phyloP scores from a whole-genome alignment of 2,329 filamentous ascomycete species.

The Coniochaeta ligniaria region DNA sequence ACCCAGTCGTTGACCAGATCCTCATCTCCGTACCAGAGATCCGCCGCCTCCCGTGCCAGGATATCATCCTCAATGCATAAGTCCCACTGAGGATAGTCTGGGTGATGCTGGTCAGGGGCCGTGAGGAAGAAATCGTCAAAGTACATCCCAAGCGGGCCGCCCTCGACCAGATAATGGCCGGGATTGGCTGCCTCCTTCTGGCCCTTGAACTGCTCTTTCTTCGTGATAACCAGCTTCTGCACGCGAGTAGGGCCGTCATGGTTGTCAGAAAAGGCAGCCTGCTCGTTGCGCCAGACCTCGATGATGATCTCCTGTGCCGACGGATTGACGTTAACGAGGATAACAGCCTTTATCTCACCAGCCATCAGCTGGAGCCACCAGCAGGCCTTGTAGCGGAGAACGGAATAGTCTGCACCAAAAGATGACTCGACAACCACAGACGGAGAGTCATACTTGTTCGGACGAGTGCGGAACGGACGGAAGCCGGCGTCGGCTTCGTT shows the following conservation, averaged over 20 bases:
- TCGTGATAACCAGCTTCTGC: neutral
- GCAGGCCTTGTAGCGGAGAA: neutral
- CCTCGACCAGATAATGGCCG: neutral
- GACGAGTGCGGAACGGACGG: neutral
- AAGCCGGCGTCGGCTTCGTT: neutral
- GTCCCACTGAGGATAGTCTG: neutral
- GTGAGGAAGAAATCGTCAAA: neutral
- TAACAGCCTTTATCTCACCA: neutral
- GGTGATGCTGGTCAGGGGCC: neutral
- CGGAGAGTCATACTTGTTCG: constrained; percentile 1
- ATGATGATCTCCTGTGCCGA: neutral
- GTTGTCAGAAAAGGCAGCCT: neutral
- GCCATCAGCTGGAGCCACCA: constrained; percentile 1
- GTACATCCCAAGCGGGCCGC: neutral
- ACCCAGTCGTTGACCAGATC: neutral
- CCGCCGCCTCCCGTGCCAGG: neutral
- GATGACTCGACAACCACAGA: neutral
- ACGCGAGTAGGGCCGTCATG: neutral
- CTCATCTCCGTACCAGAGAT: neutral
- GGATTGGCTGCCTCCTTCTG: neutral
- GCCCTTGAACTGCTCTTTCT: neutral
- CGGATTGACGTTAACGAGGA: neutral
- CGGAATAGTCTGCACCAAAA: neutral
- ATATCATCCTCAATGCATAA: neutral
- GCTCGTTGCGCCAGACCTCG: neutral